phyloP scores from a whole-genome alignment of 2,329 filamentous ascomycete species.

The Apiospora aurea region DNA sequence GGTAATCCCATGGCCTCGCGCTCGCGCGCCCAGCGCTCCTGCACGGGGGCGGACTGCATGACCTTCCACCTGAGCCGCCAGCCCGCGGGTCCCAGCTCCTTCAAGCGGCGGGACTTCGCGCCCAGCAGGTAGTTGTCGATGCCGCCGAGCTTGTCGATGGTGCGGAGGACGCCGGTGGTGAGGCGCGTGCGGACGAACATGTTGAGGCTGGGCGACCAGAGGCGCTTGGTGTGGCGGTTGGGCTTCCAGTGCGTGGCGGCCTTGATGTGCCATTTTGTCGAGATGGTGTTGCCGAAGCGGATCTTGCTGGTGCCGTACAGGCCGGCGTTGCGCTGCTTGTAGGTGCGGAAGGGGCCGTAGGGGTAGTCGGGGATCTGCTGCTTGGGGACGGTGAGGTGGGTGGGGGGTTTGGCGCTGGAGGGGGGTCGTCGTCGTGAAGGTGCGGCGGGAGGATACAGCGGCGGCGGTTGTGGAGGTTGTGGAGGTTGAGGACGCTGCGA shows the following conservation, averaged over 20 bases:
- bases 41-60: constrained; percentile 76
- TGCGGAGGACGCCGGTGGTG: constrained; percentile 72
- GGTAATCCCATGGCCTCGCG: constrained; percentile 71
- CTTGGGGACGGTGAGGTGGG: constrained; percentile 48
- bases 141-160: constrained; percentile 85
- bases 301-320: constrained; percentile 76
- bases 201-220: constrained; percentile 70
- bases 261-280: constrained; percentile 71
- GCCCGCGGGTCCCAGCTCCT: constrained; percentile 86
- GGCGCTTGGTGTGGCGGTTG: constrained; percentile 73
- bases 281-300: constrained; percentile 81
- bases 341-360: constrained; percentile 71
- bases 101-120: constrained; percentile 77
- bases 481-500: constrained; percentile 1
- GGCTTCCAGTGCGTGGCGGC: constrained; percentile 77
- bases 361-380: constrained; percentile 69
- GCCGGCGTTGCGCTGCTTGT: constrained; percentile 81
- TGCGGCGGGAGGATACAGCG: constrained; percentile 27
- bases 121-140: constrained; percentile 92
- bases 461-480: constrained; percentile 14
- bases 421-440: constrained; percentile 36
- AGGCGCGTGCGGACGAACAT: constrained; percentile 72
- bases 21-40: constrained; percentile 70
- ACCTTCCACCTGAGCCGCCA: constrained; percentile 91
- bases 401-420: constrained; percentile 39